Percentiles rank a stretch among this genome's conserved stretches.
These are phyloP conservation scores for Magnaporthiopsis incrustans DNA, from an alignment of 2,329 filamentous ascomycete genomes.

Conservation along the genomic window DNA sequence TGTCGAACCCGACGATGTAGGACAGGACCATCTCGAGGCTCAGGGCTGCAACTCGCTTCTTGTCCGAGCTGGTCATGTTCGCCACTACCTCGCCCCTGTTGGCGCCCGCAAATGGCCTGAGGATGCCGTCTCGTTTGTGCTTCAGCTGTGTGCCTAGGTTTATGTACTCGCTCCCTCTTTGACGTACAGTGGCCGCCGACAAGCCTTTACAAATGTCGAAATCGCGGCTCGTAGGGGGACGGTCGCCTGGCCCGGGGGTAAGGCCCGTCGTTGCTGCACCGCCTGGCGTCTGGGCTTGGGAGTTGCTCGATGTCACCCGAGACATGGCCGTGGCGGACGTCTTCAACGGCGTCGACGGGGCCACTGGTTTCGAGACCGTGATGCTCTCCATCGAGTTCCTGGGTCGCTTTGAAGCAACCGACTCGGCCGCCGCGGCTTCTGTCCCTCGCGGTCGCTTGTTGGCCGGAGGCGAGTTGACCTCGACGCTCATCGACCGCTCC, in stretches of 20 bases:
- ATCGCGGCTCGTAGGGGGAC: conserved; percentile 28
- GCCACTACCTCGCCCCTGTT: conserved; percentile 17
- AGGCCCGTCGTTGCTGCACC: conserved; percentile 26
- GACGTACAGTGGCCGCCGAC: conserved; percentile 22
- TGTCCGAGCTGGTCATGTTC: conserved; percentile 21
- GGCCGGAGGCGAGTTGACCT: conserved; percentile 30
- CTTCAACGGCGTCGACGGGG: conserved; percentile 44
- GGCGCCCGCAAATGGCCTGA: conserved; percentile 13
- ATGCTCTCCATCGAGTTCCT: conserved; percentile 25
- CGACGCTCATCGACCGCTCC: conserved; percentile 34
- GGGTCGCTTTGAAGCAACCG: conserved; percentile 27
- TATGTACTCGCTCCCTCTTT: conserved; percentile 29
- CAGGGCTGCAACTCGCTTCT: conserved; percentile 33
- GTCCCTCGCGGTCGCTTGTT: conserved; percentile 40
- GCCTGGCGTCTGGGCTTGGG: conserved; percentile 42
- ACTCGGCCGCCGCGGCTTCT: conserved; percentile 23
- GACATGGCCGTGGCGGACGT: conserved; percentile 39
- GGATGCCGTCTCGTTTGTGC: conserved; percentile 43
- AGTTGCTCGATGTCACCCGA: conserved; percentile 45
- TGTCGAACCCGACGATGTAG: conserved; percentile 46
- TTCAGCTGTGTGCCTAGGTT: conserved; percentile 43
- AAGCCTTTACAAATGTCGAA: conserved; percentile 17
- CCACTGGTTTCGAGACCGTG: conserved; percentile 22
- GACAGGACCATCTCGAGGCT: conserved; percentile 42
- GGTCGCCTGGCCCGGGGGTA: conserved; percentile 31